Percentiles rank a stretch among this genome's conserved stretches.
These are phyloP conservation scores for Nannizziopsis arthrosporioides DNA, from an alignment of 2,329 filamentous ascomycete genomes.

Conservation along the genomic window DNA sequence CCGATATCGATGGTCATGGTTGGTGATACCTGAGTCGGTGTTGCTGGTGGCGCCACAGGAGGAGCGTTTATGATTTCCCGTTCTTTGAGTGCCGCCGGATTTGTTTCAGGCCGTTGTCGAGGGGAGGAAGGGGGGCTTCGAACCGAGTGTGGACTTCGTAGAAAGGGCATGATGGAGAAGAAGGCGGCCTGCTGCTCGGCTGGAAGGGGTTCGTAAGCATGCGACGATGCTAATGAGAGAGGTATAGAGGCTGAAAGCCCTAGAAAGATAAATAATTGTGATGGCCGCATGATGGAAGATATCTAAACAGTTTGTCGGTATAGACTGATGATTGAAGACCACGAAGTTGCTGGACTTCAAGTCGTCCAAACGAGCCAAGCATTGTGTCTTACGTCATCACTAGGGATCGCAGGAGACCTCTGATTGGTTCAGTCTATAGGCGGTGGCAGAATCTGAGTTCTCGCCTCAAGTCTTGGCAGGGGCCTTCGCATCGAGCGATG, in stretches of 20 bases:
- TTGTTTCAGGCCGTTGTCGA: not conserved
- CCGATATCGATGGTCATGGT: constrained; percentile 20
- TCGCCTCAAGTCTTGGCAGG: too few species aligned
- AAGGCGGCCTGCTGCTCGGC: not conserved
- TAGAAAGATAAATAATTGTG: not conserved
- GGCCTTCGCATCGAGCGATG: too few species aligned
- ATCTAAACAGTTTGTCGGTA: too few species aligned
- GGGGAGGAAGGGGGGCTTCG: not conserved
- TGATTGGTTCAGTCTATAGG: too few species aligned
- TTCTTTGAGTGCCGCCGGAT: constrained; percentile 13
- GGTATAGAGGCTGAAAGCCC: not conserved
- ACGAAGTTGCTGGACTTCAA: too few species aligned
- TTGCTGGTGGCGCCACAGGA: constrained; percentile 18
- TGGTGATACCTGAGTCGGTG: constrained; percentile 20
- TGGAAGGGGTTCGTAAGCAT: not conserved
- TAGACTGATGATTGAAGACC: too few species aligned
- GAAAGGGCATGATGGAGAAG: not conserved
- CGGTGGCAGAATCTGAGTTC: too few species aligned
- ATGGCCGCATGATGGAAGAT: not conserved
- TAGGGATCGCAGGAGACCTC: too few species aligned
- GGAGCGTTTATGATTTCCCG: constrained; percentile 21
- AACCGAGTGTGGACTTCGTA: not conserved
- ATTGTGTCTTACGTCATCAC: too few species aligned
- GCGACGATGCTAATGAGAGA: constrained; percentile 1
- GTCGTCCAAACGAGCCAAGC: too few species aligned